These are phyloP conservation scores for Monilinia fructicola DNA, from an alignment of 2,329 filamentous ascomycete species.

Conservation along the genomic window DNA sequence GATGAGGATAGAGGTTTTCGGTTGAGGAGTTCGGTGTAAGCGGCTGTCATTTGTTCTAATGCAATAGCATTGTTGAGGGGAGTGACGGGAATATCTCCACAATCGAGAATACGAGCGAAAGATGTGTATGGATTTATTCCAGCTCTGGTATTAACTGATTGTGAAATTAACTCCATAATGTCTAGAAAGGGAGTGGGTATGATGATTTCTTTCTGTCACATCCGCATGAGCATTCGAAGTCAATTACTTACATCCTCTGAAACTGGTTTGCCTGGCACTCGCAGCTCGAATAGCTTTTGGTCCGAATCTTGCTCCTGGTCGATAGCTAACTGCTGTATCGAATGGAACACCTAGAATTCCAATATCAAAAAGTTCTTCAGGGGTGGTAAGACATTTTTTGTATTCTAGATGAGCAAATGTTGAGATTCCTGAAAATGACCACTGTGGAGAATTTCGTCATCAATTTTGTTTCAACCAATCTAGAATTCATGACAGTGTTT, in stretches of 20 bases:
- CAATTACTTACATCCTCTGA: conserved; percentile 58
- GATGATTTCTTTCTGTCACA: no score
- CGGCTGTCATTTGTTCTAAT: conserved; percentile 70
- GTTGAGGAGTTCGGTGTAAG: conserved; percentile 37
- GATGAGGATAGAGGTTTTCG: conserved; percentile 35
- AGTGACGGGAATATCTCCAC: conserved; percentile 84
- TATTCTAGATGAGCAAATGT: conserved; percentile 72
- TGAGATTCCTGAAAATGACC: conserved; percentile 71
- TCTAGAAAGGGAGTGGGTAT: not conserved
- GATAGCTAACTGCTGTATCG: conserved; percentile 70
- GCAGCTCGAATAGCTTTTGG: conserved; percentile 84
- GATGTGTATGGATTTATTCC: conserved; percentile 78
- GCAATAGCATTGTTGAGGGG: conserved; percentile 85
- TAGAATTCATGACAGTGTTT: not conserved
- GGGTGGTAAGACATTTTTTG: conserved; percentile 67
- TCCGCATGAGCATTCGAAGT: not conserved
- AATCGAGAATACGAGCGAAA: conserved; percentile 81
- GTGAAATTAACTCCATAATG: not conserved
- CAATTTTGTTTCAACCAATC: not conserved
- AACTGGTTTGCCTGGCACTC: conserved; percentile 75
- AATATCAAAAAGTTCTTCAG: conserved; percentile 62
- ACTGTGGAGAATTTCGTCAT: conserved; percentile 40
- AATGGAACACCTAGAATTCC: conserved; percentile 72
- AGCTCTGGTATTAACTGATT: conserved; percentile 68
- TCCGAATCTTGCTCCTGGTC: conserved; percentile 76